Percentiles rank a stretch among this genome's conserved stretches.
phyloP scores from a whole-genome alignment of 2,329 filamentous ascomycete genomes.

The Fusarium sp. region DNA sequence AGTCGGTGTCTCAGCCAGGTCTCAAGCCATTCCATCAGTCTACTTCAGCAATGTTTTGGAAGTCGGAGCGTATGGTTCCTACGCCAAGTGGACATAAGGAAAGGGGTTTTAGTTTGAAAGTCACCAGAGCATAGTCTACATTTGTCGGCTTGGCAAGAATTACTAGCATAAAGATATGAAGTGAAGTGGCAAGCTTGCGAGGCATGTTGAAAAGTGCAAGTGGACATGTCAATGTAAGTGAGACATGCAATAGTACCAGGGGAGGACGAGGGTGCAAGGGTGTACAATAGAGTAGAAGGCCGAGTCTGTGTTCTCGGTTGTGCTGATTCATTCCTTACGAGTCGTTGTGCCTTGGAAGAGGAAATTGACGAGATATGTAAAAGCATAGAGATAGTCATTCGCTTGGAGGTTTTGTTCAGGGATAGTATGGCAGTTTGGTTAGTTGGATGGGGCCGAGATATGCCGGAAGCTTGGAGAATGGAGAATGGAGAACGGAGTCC shows the following conservation, averaged over 20 bases:
- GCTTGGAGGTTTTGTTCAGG: not conserved
- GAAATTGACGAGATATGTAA: conserved; percentile 12
- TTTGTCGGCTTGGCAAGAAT: not conserved
- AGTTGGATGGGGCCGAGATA: conserved; percentile 23
- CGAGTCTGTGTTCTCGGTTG: conserved; percentile 13
- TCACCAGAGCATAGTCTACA: not conserved
- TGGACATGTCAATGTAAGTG: conserved; percentile 37
- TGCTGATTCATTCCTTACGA: conserved; percentile 29
- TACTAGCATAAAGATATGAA: not conserved
- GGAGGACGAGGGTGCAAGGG: conserved; percentile 11
- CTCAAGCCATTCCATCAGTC: conserved; percentile 22
- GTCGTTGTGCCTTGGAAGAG: conserved; percentile 7
- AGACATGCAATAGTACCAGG: conserved; percentile 33
- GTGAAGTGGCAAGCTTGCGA: conserved; percentile 3
- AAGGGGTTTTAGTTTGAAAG: conserved; percentile 5
- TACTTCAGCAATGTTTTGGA: conserved; percentile 19
- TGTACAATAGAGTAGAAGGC: conserved; percentile 18
- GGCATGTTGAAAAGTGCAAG: conserved; percentile 19
- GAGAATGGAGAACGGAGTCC: conserved; percentile 1
- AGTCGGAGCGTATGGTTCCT: conserved; percentile 2
- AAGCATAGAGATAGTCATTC: conserved; percentile 13
- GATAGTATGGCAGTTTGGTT: not conserved
- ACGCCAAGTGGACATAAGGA: conserved; percentile 3
- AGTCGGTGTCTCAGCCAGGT: conserved; percentile 21
- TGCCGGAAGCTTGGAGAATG: conserved; percentile 23